phyloP scores from a whole-genome alignment of 306 rosid genomes.

The Calophaca sinica region DNA sequence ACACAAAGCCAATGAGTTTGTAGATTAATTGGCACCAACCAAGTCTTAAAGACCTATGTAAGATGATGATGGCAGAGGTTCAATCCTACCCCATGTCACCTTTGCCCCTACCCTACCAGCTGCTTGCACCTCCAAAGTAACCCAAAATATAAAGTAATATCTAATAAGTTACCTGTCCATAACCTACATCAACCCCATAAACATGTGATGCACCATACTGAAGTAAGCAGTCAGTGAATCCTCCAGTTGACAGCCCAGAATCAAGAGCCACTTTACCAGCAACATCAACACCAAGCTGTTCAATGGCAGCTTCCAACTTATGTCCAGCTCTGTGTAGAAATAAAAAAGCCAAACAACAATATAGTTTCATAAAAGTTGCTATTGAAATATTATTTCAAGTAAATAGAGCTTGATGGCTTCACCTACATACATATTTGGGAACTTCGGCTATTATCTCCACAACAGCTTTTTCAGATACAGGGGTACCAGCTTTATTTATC shows the following conservation, averaged over 20 bases:
- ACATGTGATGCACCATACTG: constrained; percentile 91
- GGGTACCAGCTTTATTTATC: constrained; percentile 82
- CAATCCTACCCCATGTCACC: neutral
- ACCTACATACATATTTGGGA: constrained; percentile 99
- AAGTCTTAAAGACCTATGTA: neutral
- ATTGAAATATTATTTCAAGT: constrained; percentile 5
- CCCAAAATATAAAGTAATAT: neutral
- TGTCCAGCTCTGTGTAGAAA: constrained; percentile 78
- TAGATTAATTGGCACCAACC: neutral
- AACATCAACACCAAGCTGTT: constrained; percentile 75
- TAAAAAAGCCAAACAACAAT: constrained; percentile 26
- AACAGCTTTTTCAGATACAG: constrained; percentile 76
- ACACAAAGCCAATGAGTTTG: neutral
- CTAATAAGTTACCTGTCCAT: constrained; percentile 78
- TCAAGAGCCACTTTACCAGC: constrained; percentile 88
- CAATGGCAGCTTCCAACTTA: constrained; percentile 95
- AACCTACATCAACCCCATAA: constrained; percentile 94
- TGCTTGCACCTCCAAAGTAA: constrained; percentile 18
- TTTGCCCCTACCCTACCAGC: neutral
- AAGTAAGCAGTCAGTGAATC: constrained; percentile 94
- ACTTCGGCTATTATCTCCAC: constrained; percentile 86
- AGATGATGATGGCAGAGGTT: neutral
- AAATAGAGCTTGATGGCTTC: constrained; percentile 55
- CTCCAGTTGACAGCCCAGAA: constrained; percentile 96
- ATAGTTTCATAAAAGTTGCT: constrained; percentile 25